Conservation (phyloP, 164 flowering plant species). For the Brasenia schreberi region DNA sequence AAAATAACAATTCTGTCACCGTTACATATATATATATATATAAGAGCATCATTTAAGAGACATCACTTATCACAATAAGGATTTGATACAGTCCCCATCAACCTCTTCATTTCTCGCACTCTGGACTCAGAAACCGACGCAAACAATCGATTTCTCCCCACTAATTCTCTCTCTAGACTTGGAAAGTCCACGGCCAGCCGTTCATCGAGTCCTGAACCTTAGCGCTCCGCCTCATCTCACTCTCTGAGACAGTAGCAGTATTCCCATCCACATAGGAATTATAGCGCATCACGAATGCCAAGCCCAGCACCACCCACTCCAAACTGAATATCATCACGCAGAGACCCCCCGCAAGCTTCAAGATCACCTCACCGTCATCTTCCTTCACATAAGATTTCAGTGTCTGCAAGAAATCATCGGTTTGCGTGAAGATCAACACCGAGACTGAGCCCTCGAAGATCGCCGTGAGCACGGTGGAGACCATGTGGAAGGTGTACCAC, state of each 20-base stretch:
- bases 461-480: slow-evolving; percentile 55
- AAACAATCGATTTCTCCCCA: too few species aligned
- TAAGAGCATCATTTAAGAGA: too few species aligned
- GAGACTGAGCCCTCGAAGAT: slow-evolving; percentile 71
- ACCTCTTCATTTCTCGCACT: too few species aligned
- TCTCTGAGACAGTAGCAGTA: too few species aligned
- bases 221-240: neutral
- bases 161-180: too few species aligned
- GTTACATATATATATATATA: too few species aligned
- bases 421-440: slow-evolving; percentile 48
- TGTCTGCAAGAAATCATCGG: slow-evolving; percentile 31
- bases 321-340: slow-evolving; percentile 34
- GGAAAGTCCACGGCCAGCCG: neutral
- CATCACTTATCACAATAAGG: too few species aligned
- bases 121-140: too few species aligned
- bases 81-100: too few species aligned
- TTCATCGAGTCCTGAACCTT: neutral
- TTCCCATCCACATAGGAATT: slow-evolving; percentile 8
- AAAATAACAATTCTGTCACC: too few species aligned
- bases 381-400: slow-evolving; percentile 59
- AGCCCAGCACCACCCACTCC: slow-evolving; percentile 50
- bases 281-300: slow-evolving; percentile 53
- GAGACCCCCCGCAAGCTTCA: slow-evolving; percentile 51
- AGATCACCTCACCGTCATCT: slow-evolving; percentile 45
- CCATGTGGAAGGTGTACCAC: slow-evolving; percentile 36